Evolutionary conservation across 306 rosid species (phyloP).

Genomic region (Begonia peltatifolia): DNA sequence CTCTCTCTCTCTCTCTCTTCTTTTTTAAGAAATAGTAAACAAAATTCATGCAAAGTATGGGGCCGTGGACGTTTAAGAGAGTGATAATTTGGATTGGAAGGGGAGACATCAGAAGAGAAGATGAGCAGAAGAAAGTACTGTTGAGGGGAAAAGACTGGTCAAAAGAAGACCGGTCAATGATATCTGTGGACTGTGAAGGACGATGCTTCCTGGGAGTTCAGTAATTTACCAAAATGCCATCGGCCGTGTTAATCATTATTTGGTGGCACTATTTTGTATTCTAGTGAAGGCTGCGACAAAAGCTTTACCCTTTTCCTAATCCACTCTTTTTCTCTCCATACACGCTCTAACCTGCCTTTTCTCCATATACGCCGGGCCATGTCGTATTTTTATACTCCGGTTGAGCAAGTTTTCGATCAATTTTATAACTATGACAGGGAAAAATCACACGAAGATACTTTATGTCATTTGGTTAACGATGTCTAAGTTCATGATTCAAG

Average conservation of each 20-base stretch:
- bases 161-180: constrained; percentile 32
- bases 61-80: constrained; percentile 1
- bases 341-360: too few relatives aligned
- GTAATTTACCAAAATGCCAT: neutral
- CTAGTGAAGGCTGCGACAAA: neutral
- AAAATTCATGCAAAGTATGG: neutral
- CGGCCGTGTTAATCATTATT: too few relatives aligned
- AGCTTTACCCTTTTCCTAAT: too few relatives aligned
- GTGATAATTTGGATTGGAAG: neutral
- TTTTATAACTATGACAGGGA: too few relatives aligned
- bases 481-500: too few relatives aligned
- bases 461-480: too few relatives aligned
- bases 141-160: constrained; percentile 20
- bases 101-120: constrained; percentile 1
- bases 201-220: constrained; percentile 3
- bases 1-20: too few relatives aligned
- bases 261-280: constrained; percentile 2
- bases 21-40: neutral
- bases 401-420: too few relatives aligned
- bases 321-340: too few relatives aligned
- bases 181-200: constrained; percentile 7
- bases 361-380: too few relatives aligned
- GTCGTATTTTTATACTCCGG: too few relatives aligned
- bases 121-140: constrained; percentile 6
- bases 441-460: too few relatives aligned